Conservation (phyloP, 306 rosid species). For the Trifolium pratense region DNA sequence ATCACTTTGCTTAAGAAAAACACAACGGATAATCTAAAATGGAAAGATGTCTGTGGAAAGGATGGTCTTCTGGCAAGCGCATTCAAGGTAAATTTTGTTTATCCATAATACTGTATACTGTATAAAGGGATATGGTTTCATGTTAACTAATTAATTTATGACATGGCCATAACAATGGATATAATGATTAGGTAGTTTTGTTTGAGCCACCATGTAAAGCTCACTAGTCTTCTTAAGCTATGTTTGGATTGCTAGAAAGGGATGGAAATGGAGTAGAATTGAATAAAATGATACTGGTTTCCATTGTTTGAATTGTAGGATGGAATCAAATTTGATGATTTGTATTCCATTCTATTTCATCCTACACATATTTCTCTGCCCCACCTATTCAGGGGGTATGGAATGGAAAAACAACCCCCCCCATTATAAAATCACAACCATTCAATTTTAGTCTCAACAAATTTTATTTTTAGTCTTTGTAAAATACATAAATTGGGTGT, state of each 20-base stretch:
- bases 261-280: background rate
- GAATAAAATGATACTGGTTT: background rate
- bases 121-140: conserved; percentile 35
- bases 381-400: background rate
- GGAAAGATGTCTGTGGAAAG: conserved; percentile 89
- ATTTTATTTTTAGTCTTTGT: background rate
- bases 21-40: conserved; percentile 72
- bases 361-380: background rate
- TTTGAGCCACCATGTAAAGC: conserved; percentile 14
- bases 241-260: conserved; percentile 13
- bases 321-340: conserved; percentile 10
- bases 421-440: background rate
- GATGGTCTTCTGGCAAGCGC: conserved; percentile 80
- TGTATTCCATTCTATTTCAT: conserved; percentile 4
- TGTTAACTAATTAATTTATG: conserved; percentile 13
- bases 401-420: conserved; percentile 1
- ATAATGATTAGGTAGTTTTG: conserved; percentile 18
- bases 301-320: conserved; percentile 1
- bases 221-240: conserved; percentile 20
- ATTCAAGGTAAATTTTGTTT: conserved; percentile 71
- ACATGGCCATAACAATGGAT: conserved; percentile 10
- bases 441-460: background rate
- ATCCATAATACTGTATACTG: conserved; percentile 31
- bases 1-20: conserved; percentile 82
- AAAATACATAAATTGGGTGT: background rate